Conservation (phyloP, 78 protist species). For the Trichosphaerium sp. region DNA sequence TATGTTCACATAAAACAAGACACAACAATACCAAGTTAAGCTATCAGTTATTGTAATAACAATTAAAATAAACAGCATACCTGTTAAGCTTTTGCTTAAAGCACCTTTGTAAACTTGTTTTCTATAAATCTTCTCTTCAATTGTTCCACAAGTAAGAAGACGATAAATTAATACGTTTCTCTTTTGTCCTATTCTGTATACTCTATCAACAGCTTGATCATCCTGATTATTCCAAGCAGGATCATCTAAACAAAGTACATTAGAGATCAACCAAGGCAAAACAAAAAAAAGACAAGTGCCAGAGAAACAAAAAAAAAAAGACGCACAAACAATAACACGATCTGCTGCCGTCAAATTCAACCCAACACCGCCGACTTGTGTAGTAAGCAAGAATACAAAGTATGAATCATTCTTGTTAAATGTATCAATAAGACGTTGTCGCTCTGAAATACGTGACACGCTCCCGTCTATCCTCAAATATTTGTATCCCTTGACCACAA, state of each 20-base stretch:
- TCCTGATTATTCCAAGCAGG: slow-evolving; percentile 63
- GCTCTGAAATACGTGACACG: slow-evolving; percentile 18
- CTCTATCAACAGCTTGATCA: slow-evolving; percentile 64
- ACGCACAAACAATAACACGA: slow-evolving; percentile 40
- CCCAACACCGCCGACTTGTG: slow-evolving; percentile 69
- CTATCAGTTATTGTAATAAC: no score
- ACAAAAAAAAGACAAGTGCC: neutral
- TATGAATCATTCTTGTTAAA: slow-evolving; percentile 5
- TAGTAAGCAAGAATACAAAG: slow-evolving; percentile 34
- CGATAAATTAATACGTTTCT: slow-evolving; percentile 60
- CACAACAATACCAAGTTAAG: no score
- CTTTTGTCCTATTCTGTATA: slow-evolving; percentile 66
- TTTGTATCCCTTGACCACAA: no score
- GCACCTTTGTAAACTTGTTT: slow-evolving; percentile 62
- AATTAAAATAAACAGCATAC: no score
- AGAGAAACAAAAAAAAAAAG: neutral
- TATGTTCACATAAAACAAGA: no score
- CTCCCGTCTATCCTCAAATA: slow-evolving; percentile 46
- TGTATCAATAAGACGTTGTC: slow-evolving; percentile 25
- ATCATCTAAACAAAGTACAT: slow-evolving; percentile 14
- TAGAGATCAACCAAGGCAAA: neutral
- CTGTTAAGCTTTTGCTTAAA: slow-evolving; percentile 30
- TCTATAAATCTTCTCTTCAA: slow-evolving; percentile 71
- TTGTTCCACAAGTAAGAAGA: slow-evolving; percentile 50
- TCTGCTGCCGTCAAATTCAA: slow-evolving; percentile 63